Evolutionary conservation across 441 rosid genomes (phyloP).

Genomic region (Pelargonium fulgidum): DNA sequence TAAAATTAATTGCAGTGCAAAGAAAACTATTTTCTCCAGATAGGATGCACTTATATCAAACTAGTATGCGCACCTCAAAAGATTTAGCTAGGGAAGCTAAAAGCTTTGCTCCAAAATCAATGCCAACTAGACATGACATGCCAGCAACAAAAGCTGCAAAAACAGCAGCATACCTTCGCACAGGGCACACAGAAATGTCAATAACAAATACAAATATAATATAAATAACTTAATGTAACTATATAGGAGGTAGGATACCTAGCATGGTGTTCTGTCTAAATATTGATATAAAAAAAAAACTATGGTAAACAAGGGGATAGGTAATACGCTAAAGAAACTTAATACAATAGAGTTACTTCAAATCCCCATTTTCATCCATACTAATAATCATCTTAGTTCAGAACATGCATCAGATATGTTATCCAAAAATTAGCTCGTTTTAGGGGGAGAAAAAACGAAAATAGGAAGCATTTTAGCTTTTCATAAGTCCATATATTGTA

Average conservation of each 20-base stretch:
- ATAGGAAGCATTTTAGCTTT: neutral
- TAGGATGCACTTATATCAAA: neutral
- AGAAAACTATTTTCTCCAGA: conserved; percentile 1
- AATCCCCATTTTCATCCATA: neutral
- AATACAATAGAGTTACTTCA: neutral
- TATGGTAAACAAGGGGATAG: neutral
- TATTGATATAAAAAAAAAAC: no score
- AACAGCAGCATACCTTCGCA: conserved; percentile 66
- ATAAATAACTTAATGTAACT: neutral
- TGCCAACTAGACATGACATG: conserved; percentile 71
- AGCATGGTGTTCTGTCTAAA: no score
- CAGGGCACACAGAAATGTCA: conserved; percentile 23
- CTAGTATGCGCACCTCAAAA: conserved; percentile 50
- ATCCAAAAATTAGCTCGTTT: neutral
- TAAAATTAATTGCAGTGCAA: conserved; percentile 1
- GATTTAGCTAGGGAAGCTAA: conserved; percentile 62
- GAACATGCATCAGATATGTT: neutral
- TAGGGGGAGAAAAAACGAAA: neutral
- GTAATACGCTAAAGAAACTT: neutral
- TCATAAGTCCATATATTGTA: neutral
- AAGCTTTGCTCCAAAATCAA: conserved; percentile 82
- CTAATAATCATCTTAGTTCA: neutral
- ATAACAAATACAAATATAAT: neutral
- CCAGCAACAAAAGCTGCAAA: conserved; percentile 90
- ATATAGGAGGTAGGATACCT: neutral